A percentile compares a stretch with the other conserved stretches of the same genome.
Conservation (phyloP, 23 red algal genomes). For the Cyanidiococcus yangmingshanensis region DNA sequence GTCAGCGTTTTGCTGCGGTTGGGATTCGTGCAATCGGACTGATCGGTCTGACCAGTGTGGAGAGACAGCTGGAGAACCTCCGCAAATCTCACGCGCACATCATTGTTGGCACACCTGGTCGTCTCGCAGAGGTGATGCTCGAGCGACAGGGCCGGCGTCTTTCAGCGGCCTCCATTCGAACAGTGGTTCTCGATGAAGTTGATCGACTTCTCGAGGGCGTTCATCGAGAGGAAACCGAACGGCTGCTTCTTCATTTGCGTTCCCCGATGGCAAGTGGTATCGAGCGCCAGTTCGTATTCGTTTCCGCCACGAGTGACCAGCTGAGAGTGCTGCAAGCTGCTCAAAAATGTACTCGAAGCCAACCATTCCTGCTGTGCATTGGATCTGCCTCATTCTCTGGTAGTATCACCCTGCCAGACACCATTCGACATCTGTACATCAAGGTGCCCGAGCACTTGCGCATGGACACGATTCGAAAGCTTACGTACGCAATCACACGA, state of each 20-base stretch:
- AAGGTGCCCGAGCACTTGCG: constrained; percentile 9
- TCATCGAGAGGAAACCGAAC: background rate
- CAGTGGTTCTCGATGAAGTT: constrained; percentile 20
- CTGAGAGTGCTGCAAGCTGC: constrained; percentile 17
- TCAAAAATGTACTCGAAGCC: background rate
- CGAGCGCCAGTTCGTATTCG: constrained; percentile 13
- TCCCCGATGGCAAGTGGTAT: background rate
- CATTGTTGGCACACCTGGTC: constrained; percentile 25
- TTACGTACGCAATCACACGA: background rate
- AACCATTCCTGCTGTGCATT: constrained; percentile 13
- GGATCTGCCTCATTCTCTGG: background rate
- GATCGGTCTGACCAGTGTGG: constrained; percentile 27
- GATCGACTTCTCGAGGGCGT: constrained; percentile 22
- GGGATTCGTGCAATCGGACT: background rate
- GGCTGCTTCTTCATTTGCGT: background rate
- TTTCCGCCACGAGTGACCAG: constrained; percentile 6
- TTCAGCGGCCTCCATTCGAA: background rate
- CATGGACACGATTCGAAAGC: background rate
- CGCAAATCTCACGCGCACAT: constrained; percentile 15
- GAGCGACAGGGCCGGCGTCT: background rate
- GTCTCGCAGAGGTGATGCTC: constrained; percentile 1
- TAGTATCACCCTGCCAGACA: background rate
- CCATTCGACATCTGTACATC: constrained; percentile 2
- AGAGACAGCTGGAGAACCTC: constrained; percentile 20
- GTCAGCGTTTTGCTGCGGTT: background rate